Evolutionary conservation across 1,284 basidiomycete species (phyloP).

Genomic region (Chalciporus sp.): DNA sequence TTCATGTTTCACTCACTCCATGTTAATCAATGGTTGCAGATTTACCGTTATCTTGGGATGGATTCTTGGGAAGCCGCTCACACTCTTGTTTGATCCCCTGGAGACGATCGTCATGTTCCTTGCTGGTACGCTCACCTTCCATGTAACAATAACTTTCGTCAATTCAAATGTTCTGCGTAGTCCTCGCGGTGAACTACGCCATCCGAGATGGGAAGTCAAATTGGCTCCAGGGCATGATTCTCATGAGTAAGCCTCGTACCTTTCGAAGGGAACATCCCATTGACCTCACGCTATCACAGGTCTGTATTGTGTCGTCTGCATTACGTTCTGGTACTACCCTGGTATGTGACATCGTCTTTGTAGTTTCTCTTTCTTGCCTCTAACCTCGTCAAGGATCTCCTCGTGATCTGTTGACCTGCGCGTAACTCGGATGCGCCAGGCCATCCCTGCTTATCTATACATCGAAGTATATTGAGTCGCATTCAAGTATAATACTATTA

Average conservation of each 20-base stretch:
- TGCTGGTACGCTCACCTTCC: constrained; percentile 32
- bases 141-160: neutral
- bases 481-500: too few species aligned
- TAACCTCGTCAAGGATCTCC: too few species aligned
- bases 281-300: constrained; percentile 30
- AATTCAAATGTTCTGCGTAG: constrained; percentile 24
- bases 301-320: constrained; percentile 33
- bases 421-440: too few species aligned
- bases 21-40: constrained; percentile 42
- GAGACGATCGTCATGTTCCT: constrained; percentile 68
- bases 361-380: too few species aligned
- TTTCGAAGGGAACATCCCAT: too few species aligned
- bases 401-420: too few species aligned
- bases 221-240: constrained; percentile 76
- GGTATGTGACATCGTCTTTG: constrained; percentile 42
- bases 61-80: constrained; percentile 69
- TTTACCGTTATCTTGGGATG: constrained; percentile 68
- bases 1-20: too few species aligned
- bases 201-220: constrained; percentile 85
- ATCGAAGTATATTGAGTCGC: too few species aligned
- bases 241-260: constrained; percentile 52
- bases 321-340: constrained; percentile 39
- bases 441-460: too few species aligned
- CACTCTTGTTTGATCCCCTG: constrained; percentile 81
- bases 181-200: constrained; percentile 80